Evolutionary conservation across 2,329 filamentous ascomycete genomes (phyloP).

Genomic region (Fusarium goolgardi): DNA sequence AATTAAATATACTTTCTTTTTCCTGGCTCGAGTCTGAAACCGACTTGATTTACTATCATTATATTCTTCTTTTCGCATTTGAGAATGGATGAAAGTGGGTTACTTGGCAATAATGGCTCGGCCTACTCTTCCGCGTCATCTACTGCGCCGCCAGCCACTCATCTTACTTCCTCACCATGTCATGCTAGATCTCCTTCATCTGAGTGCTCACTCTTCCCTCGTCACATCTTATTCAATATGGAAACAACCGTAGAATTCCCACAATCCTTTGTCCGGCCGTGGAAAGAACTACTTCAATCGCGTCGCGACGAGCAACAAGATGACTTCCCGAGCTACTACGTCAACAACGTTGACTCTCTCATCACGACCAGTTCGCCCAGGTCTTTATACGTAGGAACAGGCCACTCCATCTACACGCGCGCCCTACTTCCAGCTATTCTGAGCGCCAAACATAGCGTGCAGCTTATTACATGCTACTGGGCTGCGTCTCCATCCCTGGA

Average conservation of each 20-base stretch:
- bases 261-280: constrained; percentile 53
- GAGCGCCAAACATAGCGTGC: constrained; percentile 70
- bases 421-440: constrained; percentile 71
- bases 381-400: constrained; percentile 67
- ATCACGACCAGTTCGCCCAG: constrained; percentile 60
- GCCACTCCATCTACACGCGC: constrained; percentile 65
- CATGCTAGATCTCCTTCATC: not conserved
- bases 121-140: constrained; percentile 32
- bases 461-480: constrained; percentile 88
- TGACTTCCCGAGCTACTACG: constrained; percentile 63
- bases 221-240: constrained; percentile 13
- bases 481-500: constrained; percentile 71
- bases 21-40: too few relatives aligned
- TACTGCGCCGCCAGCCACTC: constrained; percentile 24
- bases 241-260: constrained; percentile 48
- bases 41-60: not conserved
- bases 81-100: constrained; percentile 9
- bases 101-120: constrained; percentile 21
- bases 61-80: not conserved
- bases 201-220: not conserved
- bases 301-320: constrained; percentile 51
- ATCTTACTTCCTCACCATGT: not conserved
- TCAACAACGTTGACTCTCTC: constrained; percentile 58
- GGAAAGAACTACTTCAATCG: constrained; percentile 51
- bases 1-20: not conserved